Percentiles rank a stretch among this genome's conserved stretches.
These are phyloP conservation scores for Cicer pinnatifidum DNA, from an alignment of 306 rosid genomes.

Conservation along the genomic window DNA sequence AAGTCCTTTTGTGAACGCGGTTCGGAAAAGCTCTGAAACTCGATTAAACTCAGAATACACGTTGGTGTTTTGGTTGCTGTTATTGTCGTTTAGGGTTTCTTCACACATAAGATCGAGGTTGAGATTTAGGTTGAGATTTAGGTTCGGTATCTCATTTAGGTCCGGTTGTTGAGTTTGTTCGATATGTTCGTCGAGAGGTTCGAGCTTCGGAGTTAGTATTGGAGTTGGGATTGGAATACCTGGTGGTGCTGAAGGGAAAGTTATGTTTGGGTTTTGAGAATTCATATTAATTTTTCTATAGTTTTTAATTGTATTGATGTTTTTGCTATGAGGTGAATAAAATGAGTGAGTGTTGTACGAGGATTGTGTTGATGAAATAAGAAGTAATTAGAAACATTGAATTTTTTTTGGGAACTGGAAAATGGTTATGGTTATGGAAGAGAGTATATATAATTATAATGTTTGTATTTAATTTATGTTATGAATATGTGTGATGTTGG, in stretches of 20 bases:
- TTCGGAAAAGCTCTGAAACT: slow-evolving; percentile 61
- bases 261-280: not conserved
- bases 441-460: too few relatives aligned
- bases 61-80: not conserved
- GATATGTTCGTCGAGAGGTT: slow-evolving; percentile 63
- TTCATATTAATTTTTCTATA: not conserved
- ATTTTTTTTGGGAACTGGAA: too few relatives aligned
- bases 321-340: not conserved
- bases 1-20: slow-evolving; percentile 52
- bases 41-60: slow-evolving; percentile 63
- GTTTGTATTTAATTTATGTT: too few relatives aligned
- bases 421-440: too few relatives aligned
- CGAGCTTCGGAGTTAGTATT: slow-evolving; percentile 66
- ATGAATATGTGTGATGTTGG: too few relatives aligned
- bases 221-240: slow-evolving; percentile 50
- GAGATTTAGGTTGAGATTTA: slow-evolving; percentile 32
- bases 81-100: slow-evolving; percentile 49
- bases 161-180: not conserved
- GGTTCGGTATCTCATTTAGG: not conserved
- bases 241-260: slow-evolving; percentile 53
- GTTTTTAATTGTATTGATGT: too few relatives aligned
- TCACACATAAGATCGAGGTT: slow-evolving; percentile 27
- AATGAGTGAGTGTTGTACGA: not conserved
- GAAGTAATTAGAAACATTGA: too few relatives aligned
- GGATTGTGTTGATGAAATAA: too few relatives aligned